phyloP scores from a whole-genome alignment of 345 rosid genomes.

The Jatropha curcas region DNA sequence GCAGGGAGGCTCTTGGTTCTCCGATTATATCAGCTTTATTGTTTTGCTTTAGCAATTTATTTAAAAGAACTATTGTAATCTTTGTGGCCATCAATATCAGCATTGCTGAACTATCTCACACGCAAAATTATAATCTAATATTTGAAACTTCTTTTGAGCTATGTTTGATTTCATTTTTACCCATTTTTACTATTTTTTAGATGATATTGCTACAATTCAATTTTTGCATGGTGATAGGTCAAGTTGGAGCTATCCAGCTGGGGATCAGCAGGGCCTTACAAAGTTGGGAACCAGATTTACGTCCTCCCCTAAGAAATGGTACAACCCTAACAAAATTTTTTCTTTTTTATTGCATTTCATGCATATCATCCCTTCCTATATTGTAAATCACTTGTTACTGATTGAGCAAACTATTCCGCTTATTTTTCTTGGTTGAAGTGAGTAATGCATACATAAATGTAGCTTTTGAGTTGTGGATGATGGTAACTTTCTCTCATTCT shows the following conservation, averaged over 20 bases:
- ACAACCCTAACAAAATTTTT: constrained; percentile 6
- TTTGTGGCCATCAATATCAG: too few relatives aligned
- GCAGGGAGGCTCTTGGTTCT: too few relatives aligned
- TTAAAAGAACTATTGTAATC: too few relatives aligned
- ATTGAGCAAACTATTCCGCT: neutral
- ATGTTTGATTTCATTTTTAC: neutral
- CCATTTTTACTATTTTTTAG: neutral
- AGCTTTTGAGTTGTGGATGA: neutral
- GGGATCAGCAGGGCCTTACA: constrained; percentile 94
- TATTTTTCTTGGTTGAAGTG: too few relatives aligned
- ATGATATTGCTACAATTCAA: neutral
- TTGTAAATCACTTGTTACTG: neutral
- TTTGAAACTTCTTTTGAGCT: neutral
- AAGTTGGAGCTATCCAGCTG: constrained; percentile 89
- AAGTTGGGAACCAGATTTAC: constrained; percentile 91
- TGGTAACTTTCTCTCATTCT: neutral
- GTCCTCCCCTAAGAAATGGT: constrained; percentile 81
- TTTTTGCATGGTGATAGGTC: constrained; percentile 54
- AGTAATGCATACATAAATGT: too few relatives aligned
- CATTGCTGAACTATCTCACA: too few relatives aligned
- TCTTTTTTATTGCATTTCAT: neutral
- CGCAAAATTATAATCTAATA: too few relatives aligned
- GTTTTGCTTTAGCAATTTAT: too few relatives aligned
- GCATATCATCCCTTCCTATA: neutral
- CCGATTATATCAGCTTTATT: too few relatives aligned